These are phyloP conservation scores for Penicillium sumatraense DNA, from an alignment of 2,329 filamentous ascomycete species.

Conservation along the genomic window DNA sequence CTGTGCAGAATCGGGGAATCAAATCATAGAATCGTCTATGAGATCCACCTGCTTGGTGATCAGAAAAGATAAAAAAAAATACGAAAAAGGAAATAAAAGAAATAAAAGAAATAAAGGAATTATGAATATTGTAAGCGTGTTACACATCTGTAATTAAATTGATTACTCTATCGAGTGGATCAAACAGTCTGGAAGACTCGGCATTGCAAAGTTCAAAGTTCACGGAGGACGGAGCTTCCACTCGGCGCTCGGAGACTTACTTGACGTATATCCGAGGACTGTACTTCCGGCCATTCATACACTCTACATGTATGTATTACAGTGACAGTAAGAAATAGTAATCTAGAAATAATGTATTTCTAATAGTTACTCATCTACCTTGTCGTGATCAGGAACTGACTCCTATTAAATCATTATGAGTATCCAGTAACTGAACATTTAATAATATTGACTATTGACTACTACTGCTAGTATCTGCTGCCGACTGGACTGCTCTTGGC, in stretches of 20 bases:
- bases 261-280: conserved; percentile 27
- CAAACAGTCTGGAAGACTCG: conserved; percentile 16
- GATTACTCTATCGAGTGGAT: conserved; percentile 13
- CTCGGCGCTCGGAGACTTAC: conserved; percentile 21
- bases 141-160: too few relatives aligned
- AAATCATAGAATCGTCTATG: conserved; percentile 17
- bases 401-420: neutral
- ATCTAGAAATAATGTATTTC: too few relatives aligned
- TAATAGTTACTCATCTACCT: conserved; percentile 4
- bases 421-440: too few relatives aligned
- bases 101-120: too few relatives aligned
- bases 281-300: conserved; percentile 16
- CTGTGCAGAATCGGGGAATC: conserved; percentile 25
- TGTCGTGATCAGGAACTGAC: too few relatives aligned
- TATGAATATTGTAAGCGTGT: too few relatives aligned
- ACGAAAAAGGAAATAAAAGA: too few relatives aligned
- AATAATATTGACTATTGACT: neutral
- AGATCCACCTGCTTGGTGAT: conserved; percentile 19
- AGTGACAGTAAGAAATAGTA: too few relatives aligned
- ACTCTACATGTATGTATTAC: too few relatives aligned
- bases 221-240: conserved; percentile 23
- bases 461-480: neutral
- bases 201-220: conserved; percentile 11
- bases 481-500: neutral
- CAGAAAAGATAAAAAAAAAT: too few relatives aligned